phyloP scores from a whole-genome alignment of 2,329 filamentous ascomycete genomes.

The Pseudovirgaria hyperparasitica region DNA sequence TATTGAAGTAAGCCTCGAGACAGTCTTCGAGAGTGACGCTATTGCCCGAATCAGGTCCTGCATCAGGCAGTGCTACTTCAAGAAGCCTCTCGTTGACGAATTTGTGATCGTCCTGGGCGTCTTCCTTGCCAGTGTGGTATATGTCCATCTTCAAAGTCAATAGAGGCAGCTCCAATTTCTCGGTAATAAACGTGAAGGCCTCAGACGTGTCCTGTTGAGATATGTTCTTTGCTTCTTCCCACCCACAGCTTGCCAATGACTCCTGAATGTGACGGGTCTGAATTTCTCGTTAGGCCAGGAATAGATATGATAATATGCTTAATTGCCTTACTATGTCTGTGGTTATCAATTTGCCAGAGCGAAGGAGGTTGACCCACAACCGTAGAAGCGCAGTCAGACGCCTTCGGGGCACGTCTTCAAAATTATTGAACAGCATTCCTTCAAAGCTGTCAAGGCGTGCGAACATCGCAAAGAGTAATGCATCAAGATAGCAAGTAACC shows the following conservation, averaged over 20 bases:
- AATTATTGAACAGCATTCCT: conserved; percentile 73
- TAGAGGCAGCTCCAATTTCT: conserved; percentile 73
- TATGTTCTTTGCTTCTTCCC: conserved; percentile 64
- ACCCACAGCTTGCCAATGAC: conserved; percentile 71
- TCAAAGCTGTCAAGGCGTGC: conserved; percentile 82
- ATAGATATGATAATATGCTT: background rate
- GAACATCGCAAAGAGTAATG: conserved; percentile 92
- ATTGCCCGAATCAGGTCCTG: conserved; percentile 51
- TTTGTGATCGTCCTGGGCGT: conserved; percentile 80
- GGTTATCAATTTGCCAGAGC: conserved; percentile 73
- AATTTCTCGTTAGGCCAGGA: background rate
- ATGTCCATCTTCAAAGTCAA: conserved; percentile 88
- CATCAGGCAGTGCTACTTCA: conserved; percentile 76
- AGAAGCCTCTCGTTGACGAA: conserved; percentile 84
- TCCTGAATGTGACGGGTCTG: conserved; percentile 76
- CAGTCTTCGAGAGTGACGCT: conserved; percentile 78
- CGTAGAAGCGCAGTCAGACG: conserved; percentile 67
- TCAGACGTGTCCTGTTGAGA: conserved; percentile 92
- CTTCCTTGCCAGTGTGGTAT: conserved; percentile 78
- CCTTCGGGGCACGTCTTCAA: conserved; percentile 57
- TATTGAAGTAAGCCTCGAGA: conserved; percentile 90
- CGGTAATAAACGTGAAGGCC: conserved; percentile 89
- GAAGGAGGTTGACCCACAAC: conserved; percentile 86
- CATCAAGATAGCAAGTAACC: conserved; percentile 91
- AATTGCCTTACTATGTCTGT: conserved; percentile 65